Evolutionary conservation across 2,329 filamentous ascomycete genomes (phyloP), one percentile per base, ranked within the genome.

Genomic region (Botrytis porri): DNA sequence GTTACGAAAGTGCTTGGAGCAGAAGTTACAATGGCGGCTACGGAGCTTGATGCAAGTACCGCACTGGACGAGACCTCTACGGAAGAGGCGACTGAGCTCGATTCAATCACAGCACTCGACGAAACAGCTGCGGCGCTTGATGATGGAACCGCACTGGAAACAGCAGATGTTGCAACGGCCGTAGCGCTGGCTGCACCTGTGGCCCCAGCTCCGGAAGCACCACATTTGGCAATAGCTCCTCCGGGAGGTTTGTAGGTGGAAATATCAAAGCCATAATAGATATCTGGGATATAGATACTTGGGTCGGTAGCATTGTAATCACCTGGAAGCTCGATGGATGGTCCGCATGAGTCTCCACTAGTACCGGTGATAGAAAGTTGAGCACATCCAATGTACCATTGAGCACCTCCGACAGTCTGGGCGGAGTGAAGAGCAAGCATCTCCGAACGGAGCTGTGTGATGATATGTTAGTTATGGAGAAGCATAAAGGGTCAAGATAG

Each of bases 381-480:
- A 45, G 77, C 77, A 59, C 78, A 79, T 16, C 75, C 75, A 35
- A 78, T 79, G 65, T 78, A 79, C 60, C 74, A 77, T 75, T 77
- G 76, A 14, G 45, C 76, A 45, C 76, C 76, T n/a, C 75, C 76
- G 29, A 75, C 12, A 16, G 72, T 77, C 37, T 76, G 72, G 16
- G 78, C 63, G 16, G 71, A 74, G 73, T 78, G 78, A n/a, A 79
- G 75, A 39, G 75, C 77, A 4, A 79, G 73, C 74, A 78, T 77
- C 65, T 78, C 77, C 67, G 76, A 77, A 39, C 77, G 75, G 25
- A 79, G 75, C 70, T 72, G 29, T 39, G n/a, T 14, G n/a, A 20
- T 43, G 9, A 51, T 25, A 35, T 61, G 25, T 70, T 70, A 62
- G 41, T 43, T 29, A 39, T 45, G 12, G 32, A 25, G 37, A 22